These are phyloP conservation scores for Cladosporium sp. DNA, from an alignment of 2,329 filamentous ascomycete species.

Conservation along the genomic window DNA sequence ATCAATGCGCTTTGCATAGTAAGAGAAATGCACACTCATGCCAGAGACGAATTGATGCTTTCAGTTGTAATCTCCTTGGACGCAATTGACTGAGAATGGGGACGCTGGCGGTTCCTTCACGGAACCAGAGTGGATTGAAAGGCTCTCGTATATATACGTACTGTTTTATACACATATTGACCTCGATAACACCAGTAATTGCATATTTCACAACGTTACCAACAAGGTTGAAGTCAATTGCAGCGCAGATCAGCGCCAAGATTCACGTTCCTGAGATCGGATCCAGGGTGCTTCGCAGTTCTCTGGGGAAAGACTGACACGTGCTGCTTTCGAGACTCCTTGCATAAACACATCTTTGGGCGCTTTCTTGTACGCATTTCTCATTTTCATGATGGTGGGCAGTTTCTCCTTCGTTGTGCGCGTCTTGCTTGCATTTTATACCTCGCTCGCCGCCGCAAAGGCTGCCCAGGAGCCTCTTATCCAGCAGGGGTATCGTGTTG, in stretches of 20 bases:
- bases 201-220: not conserved
- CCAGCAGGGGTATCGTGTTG: slow-evolving; percentile 43
- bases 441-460: slow-evolving; percentile 35
- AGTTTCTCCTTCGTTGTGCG: slow-evolving; percentile 25
- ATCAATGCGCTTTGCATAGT: too few relatives aligned
- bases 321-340: not conserved
- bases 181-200: too few relatives aligned
- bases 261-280: not conserved
- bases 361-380: not conserved
- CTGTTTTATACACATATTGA: too few relatives aligned
- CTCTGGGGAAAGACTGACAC: slow-evolving; percentile 1
- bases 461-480: slow-evolving; percentile 39
- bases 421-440: slow-evolving; percentile 30
- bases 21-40: too few relatives aligned
- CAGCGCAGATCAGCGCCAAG: not conserved
- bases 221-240: not conserved
- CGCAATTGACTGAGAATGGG: too few relatives aligned
- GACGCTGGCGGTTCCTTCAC: too few relatives aligned
- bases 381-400: slow-evolving; percentile 18
- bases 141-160: too few relatives aligned
- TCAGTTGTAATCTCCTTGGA: too few relatives aligned
- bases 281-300: not conserved
- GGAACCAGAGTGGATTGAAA: too few relatives aligned
- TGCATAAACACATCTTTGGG: slow-evolving; percentile 5
- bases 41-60: too few relatives aligned